A percentile compares a stretch with the other conserved stretches of the same genome.
These are phyloP conservation scores for Plasmodium blacklocki DNA, from an alignment of 169 alveolate genomes.

Conservation along the genomic window DNA sequence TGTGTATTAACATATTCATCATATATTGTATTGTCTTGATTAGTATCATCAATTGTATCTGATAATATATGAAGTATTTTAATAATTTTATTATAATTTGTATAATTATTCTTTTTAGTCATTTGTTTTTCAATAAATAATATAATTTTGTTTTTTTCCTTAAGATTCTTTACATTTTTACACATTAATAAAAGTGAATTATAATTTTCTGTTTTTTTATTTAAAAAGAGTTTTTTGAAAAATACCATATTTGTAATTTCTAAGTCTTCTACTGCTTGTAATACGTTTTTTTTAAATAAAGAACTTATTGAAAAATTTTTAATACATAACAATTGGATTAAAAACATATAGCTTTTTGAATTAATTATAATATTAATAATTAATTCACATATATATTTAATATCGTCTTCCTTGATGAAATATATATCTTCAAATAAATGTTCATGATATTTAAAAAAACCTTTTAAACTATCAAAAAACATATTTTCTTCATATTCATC, in stretches of 20 bases:
- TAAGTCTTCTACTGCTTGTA: slow-evolving; percentile 17
- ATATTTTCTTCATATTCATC: slow-evolving; percentile 27
- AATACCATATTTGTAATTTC: slow-evolving; percentile 35
- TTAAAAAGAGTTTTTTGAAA: slow-evolving; percentile 30
- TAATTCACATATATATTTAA: slow-evolving; percentile 26
- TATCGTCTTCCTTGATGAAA: slow-evolving; percentile 46
- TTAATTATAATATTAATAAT: slow-evolving; percentile 16
- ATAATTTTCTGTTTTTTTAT: slow-evolving; percentile 21
- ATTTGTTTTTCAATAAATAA: slow-evolving; percentile 39
- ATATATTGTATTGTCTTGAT: neutral
- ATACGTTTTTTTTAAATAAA: slow-evolving; percentile 27
- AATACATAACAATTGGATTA: slow-evolving; percentile 35
- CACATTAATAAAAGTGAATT: slow-evolving; percentile 60
- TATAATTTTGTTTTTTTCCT: slow-evolving; percentile 45
- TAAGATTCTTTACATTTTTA: slow-evolving; percentile 26
- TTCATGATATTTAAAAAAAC: slow-evolving; percentile 60
- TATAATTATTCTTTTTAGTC: slow-evolving; percentile 2
- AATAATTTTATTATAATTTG: slow-evolving; percentile 1
- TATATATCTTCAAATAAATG: slow-evolving; percentile 25
- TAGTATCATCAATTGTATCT: neutral
- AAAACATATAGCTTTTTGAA: neutral
- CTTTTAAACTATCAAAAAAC: slow-evolving; percentile 35
- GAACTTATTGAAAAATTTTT: slow-evolving; percentile 47
- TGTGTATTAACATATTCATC: slow-evolving; percentile 32
- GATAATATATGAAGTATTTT: slow-evolving; percentile 34